Evolutionary conservation across 2,329 filamentous ascomycete genomes (phyloP).

Genomic region (Cladophialophora carrionii): DNA sequence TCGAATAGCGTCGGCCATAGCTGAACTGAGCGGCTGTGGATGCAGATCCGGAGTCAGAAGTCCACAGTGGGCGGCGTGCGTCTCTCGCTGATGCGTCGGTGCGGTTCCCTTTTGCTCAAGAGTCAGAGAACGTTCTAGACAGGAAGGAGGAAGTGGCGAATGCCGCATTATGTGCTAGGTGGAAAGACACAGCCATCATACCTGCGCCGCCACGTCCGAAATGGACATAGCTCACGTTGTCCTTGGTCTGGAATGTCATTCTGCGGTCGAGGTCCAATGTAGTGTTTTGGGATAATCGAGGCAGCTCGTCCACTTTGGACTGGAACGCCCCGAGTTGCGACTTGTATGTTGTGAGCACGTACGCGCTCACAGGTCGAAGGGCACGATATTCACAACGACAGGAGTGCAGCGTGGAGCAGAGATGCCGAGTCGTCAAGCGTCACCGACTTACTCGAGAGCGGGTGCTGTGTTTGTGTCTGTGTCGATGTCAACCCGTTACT

Average conservation of each 20-base stretch:
- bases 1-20: conserved; percentile 20
- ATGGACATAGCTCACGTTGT: conserved; percentile 8
- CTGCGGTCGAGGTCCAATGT: neutral
- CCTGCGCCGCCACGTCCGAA: conserved; percentile 26
- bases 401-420: too few species aligned
- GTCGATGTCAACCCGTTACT: too few species aligned
- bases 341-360: too few species aligned
- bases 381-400: too few species aligned
- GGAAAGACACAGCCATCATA: neutral
- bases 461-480: too few species aligned
- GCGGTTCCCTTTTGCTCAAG: conserved; percentile 70
- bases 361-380: too few species aligned
- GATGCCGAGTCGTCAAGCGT: too few species aligned
- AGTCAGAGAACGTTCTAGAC: neutral
- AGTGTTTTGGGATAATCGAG: too few species aligned
- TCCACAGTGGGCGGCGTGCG: conserved; percentile 1
- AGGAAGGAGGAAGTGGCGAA: neutral
- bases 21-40: neutral
- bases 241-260: conserved; percentile 5
- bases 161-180: neutral
- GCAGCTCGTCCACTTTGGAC: neutral
- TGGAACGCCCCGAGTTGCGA: too few species aligned
- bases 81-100: conserved; percentile 52
- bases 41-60: conserved; percentile 4
- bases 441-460: too few species aligned